These are phyloP conservation scores for Helianthus annuus DNA, from an alignment of 129 eudicot species.

Conservation along the genomic window DNA sequence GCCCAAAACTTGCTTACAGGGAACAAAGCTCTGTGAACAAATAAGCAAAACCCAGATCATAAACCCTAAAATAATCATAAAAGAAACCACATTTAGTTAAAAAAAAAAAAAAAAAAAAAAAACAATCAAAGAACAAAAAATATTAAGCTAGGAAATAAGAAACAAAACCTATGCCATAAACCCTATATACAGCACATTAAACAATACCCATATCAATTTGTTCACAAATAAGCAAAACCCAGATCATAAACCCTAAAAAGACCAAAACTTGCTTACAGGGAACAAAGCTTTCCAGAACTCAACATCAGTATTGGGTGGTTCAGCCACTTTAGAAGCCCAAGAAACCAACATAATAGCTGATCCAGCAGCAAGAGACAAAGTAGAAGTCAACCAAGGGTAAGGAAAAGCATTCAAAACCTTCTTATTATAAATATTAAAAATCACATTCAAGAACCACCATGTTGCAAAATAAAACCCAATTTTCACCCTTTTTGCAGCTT, in stretches of 20 bases:
- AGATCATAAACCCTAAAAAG: slow-evolving; percentile 22
- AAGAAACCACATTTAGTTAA: no score
- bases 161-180: no score
- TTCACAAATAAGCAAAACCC: slow-evolving; percentile 1
- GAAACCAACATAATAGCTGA: slow-evolving; percentile 60
- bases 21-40: no score
- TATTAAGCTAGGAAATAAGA: no score
- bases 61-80: no score
- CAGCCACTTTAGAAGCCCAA: slow-evolving; percentile 57
- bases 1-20: no score
- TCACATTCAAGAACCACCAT: slow-evolving; percentile 70
- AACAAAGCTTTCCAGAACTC: slow-evolving; percentile 65
- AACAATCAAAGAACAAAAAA: no score
- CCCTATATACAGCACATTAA: background rate
- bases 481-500: slow-evolving; percentile 51
- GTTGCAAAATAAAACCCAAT: slow-evolving; percentile 66
- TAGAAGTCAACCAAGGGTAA: slow-evolving; percentile 72
- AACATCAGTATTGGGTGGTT: slow-evolving; percentile 59
- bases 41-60: no score
- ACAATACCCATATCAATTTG: background rate
- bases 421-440: slow-evolving; percentile 66
- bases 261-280: slow-evolving; percentile 48
- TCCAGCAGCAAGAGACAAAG: slow-evolving; percentile 69
- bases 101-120: no score
- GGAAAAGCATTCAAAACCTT: slow-evolving; percentile 69